Evolutionary conservation across 2,329 filamentous ascomycete species (phyloP), one percentile per base, ranked within the genome.

Genomic region (Cladobotryum protrusum): DNA sequence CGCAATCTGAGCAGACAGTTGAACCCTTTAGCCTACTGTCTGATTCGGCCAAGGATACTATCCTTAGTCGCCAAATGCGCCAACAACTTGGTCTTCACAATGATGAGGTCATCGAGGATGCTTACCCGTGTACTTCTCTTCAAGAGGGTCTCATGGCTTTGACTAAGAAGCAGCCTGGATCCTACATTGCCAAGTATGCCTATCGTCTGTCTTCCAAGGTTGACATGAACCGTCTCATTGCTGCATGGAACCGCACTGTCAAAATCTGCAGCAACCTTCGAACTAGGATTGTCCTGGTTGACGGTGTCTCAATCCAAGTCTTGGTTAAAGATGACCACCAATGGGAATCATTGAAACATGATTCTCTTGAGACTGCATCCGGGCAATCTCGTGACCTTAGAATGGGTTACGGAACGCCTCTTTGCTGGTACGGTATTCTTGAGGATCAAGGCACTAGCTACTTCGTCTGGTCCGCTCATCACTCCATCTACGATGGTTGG

Each of bases 181-280:
- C 63, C 1, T 72, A 72, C 42, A 58, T 70, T 13, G 24, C 24
- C 24, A 29, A 61, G 63, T 2, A 59, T 61, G 42, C 57, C 11
- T 52, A 62, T 36, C 51, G 52, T 15, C 56, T 65, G 5, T 35
- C 55, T 1, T 24, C 29, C 3, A 19, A 58, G 12, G 35, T 59
- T 7, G 55, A 63, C 3, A 14, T 60, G 35, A 45, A 43, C 6
- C 49, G 46, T 2, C 63, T 67, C 50, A 59, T 59, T 48, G 45
- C 56, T 1, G 61, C 64, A 3, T 67, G 63, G 64, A 52, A 47
- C 9, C 20, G 20, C n/a, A 53, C 49, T 5, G 39, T 56, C 2
- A 34, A 53, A 7, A 18, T 51, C 4, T 52, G 50, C 11, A 42
- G 47, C 15, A 52, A 46, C 34, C 40, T 52, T 37, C 43, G 50